Percentiles rank a stretch among this genome's conserved stretches.
Conservation (phyloP, 768 basidiomycete genomes). For the Coprinellus aureogranulatus region DNA sequence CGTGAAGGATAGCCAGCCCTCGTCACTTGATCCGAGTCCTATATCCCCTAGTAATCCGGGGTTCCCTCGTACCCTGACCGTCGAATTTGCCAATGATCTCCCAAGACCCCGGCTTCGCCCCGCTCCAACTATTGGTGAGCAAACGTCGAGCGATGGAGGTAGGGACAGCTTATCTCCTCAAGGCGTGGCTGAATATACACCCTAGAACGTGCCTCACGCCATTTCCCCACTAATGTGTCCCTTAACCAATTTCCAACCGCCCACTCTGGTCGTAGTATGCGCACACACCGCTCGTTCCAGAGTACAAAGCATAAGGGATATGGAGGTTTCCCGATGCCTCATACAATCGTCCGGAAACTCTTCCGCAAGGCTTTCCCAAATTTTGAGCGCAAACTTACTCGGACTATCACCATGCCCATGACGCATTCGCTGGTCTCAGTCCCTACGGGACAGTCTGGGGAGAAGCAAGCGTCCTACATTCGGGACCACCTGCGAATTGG, state of each 20-base stretch:
- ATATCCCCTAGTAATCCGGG: neutral
- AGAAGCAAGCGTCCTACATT: constrained; percentile 70
- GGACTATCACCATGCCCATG: constrained; percentile 73
- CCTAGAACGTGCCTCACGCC: neutral
- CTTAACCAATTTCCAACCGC: constrained; percentile 11
- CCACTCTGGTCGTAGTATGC: constrained; percentile 16
- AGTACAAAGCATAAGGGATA: constrained; percentile 50
- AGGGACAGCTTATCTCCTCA: neutral
- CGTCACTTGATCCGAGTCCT: neutral
- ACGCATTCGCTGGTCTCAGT: constrained; percentile 59
- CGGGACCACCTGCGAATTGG: constrained; percentile 77
- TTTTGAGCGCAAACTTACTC: constrained; percentile 52
- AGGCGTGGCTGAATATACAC: neutral
- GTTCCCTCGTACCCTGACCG: constrained; percentile 7
- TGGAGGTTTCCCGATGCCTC: constrained; percentile 76
- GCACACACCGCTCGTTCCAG: constrained; percentile 13
- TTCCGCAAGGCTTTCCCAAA: constrained; percentile 63
- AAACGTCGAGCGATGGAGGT: neutral
- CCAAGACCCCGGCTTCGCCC: neutral
- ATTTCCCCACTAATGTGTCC: constrained; percentile 10
- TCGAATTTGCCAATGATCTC: constrained; percentile 6
- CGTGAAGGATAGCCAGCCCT: neutral
- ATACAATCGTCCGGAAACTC: constrained; percentile 47
- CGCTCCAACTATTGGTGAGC: neutral
- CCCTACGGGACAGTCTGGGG: constrained; percentile 38